These are phyloP conservation scores for Thelonectria olida DNA, from an alignment of 2,329 filamentous ascomycete species.

Conservation along the genomic window DNA sequence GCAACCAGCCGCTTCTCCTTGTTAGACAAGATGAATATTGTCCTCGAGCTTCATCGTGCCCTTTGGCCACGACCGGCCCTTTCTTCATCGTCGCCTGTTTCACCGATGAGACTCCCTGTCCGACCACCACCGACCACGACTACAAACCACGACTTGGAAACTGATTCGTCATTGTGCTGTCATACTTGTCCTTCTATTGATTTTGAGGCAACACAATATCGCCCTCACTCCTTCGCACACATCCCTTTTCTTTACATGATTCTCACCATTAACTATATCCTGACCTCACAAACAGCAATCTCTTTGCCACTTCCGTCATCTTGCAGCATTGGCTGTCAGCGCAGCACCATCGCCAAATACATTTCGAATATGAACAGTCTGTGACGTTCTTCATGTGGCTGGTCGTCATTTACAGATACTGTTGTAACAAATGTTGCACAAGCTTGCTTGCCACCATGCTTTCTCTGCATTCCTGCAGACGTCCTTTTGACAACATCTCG, in stretches of 20 bases:
- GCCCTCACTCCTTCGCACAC: background rate
- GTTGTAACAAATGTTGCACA: too few species aligned
- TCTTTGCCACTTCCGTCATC: too few species aligned
- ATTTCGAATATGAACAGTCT: too few species aligned
- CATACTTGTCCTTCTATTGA: background rate
- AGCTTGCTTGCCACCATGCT: too few species aligned
- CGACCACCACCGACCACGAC: background rate
- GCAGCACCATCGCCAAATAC: too few species aligned
- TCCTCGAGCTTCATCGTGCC: slow-evolving; percentile 1
- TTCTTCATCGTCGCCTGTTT: slow-evolving; percentile 6
- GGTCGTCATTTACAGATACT: too few species aligned
- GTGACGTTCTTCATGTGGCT: too few species aligned
- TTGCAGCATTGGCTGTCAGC: too few species aligned
- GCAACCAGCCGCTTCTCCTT: slow-evolving; percentile 1
- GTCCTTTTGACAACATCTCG: too few species aligned
- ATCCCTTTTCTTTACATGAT: background rate
- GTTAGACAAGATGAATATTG: background rate
- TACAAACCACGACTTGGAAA: background rate
- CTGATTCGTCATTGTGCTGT: background rate
- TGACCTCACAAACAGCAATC: too few species aligned
- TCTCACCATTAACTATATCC: too few species aligned
- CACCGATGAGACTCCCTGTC: slow-evolving; percentile 11
- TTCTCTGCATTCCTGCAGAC: too few species aligned
- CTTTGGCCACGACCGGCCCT: background rate
- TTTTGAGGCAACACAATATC: slow-evolving; percentile 5